Conservation (phyloP, 768 basidiomycete genomes). For the Lentinula raphanica region DNA sequence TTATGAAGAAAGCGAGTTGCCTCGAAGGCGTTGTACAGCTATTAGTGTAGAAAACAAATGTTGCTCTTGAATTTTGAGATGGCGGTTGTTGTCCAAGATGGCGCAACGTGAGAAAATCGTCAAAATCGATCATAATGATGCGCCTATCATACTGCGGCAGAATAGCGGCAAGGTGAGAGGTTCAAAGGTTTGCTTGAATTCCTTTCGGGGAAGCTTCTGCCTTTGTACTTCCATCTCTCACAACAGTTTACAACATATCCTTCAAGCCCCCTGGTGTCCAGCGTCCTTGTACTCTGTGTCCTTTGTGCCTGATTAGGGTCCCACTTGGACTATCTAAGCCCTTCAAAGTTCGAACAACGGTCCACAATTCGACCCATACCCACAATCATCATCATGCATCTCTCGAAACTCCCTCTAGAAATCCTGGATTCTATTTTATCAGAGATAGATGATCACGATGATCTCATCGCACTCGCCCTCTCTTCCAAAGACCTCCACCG, state of each 20-base stretch:
- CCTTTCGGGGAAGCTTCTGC: conserved; percentile 2
- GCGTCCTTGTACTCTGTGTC: background rate
- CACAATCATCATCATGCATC: background rate
- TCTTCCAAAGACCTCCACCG: conserved; percentile 31
- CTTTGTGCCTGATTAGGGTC: background rate
- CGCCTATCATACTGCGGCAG: too few species aligned
- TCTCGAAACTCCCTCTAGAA: conserved; percentile 7
- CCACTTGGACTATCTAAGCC: too few species aligned
- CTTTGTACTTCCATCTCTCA: background rate
- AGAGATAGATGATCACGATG: conserved; percentile 34
- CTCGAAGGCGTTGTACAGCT: too few species aligned
- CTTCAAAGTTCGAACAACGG: too few species aligned
- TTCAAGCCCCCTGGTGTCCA: background rate
- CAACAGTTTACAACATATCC: background rate
- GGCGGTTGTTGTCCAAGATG: too few species aligned
- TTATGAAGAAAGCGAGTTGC: too few species aligned
- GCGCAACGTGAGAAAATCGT: too few species aligned
- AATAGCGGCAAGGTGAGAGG: background rate
- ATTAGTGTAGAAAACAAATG: too few species aligned
- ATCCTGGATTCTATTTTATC: conserved; percentile 21
- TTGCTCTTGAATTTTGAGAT: too few species aligned
- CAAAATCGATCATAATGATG: too few species aligned
- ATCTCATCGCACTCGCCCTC: conserved; percentile 42
- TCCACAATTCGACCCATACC: background rate
- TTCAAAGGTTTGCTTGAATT: too few species aligned